These are phyloP conservation scores for Chaetomiaceae sp. DNA, from an alignment of 2,329 filamentous ascomycete genomes.

Conservation along the genomic window DNA sequence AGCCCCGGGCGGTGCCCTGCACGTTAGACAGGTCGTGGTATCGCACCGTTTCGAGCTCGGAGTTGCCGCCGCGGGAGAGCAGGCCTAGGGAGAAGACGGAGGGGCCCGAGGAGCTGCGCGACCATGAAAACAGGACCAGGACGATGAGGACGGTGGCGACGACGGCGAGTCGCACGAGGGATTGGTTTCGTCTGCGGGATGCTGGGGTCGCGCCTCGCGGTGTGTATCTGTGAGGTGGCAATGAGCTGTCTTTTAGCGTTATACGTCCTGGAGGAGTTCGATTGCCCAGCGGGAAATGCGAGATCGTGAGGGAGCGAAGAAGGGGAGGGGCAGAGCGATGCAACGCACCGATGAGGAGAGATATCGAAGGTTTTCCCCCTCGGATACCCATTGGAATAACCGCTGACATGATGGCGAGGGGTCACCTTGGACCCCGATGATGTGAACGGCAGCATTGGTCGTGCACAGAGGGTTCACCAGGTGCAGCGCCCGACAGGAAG, in stretches of 20 bases:
- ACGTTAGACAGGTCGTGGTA: slow-evolving; percentile 95
- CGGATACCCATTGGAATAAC: slow-evolving; percentile 81
- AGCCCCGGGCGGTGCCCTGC: slow-evolving; percentile 84
- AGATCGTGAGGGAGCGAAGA: not conserved
- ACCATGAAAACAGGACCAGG: slow-evolving; percentile 72
- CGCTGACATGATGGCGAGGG: slow-evolving; percentile 72
- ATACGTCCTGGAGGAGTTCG: not conserved
- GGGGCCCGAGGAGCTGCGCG: slow-evolving; percentile 46
- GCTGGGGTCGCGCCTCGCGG: slow-evolving; percentile 71
- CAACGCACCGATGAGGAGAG: slow-evolving; percentile 75
- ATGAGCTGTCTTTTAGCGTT: slow-evolving; percentile 17
- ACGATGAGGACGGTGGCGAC: slow-evolving; percentile 56
- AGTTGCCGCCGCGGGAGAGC: slow-evolving; percentile 54
- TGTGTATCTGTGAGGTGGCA: slow-evolving; percentile 64
- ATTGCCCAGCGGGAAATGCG: not conserved
- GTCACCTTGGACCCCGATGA: slow-evolving; percentile 64
- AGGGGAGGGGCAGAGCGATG: slow-evolving; percentile 3
- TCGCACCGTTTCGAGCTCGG: slow-evolving; percentile 87
- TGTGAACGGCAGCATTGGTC: slow-evolving; percentile 56
- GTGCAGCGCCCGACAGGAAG: slow-evolving; percentile 16
- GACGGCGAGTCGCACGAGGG: slow-evolving; percentile 64
- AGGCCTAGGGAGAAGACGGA: slow-evolving; percentile 67
- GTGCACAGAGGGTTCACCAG: slow-evolving; percentile 15
- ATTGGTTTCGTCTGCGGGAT: slow-evolving; percentile 66
- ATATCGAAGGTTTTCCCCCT: slow-evolving; percentile 77